Conservation (phyloP, 305 asterid species). For the Fraxinus dipetala region DNA sequence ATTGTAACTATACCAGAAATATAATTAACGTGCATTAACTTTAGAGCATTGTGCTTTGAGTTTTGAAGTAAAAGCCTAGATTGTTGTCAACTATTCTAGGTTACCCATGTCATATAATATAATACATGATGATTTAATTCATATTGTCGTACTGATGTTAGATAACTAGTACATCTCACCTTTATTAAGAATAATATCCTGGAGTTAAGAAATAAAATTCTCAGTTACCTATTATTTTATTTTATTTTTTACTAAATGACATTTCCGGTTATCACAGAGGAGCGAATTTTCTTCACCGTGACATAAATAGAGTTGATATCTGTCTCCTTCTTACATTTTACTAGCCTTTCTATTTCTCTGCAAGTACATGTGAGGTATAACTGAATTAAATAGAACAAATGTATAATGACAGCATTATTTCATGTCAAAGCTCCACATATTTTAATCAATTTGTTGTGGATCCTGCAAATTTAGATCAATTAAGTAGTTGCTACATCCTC, state of each 20-base stretch:
- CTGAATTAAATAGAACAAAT: not conserved
- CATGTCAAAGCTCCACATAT: not conserved
- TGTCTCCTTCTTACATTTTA: conserved; percentile 18
- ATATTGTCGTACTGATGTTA: not conserved
- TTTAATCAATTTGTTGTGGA: not conserved
- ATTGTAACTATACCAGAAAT: not conserved
- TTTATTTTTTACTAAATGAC: not conserved
- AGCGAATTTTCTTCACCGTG: not conserved
- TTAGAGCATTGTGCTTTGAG: not conserved
- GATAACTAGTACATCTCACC: not conserved
- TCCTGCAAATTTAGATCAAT: not conserved
- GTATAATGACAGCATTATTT: not conserved
- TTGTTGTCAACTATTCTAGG: not conserved
- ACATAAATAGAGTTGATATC: conserved; percentile 21
- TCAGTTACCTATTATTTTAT: not conserved
- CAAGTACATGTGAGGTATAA: not conserved
- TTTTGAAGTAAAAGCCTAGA: not conserved
- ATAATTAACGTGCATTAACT: not conserved
- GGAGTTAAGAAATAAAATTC: not conserved
- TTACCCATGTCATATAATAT: not conserved
- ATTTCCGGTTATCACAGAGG: not conserved
- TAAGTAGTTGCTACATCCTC: conserved; percentile 16
- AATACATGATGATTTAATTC: not conserved
- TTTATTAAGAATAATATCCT: not conserved
- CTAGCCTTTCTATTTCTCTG: conserved; percentile 1